phyloP scores from a whole-genome alignment of 2,329 filamentous ascomycete genomes.

The Rutstroemia sp. region DNA sequence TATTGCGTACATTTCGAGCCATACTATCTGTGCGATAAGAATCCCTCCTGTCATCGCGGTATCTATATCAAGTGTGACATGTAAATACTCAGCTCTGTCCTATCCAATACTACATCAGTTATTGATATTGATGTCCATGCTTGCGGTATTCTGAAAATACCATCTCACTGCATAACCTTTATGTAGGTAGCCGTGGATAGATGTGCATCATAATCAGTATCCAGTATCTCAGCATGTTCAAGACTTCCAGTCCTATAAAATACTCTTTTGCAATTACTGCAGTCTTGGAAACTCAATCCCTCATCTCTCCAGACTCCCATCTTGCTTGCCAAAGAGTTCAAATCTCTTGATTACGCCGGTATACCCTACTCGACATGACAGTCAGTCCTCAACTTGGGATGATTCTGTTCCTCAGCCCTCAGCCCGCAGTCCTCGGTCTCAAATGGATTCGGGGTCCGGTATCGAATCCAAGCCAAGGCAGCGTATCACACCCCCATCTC shows the following conservation, averaged over 20 bases:
- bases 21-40: not conserved
- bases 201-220: not conserved
- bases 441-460: not conserved
- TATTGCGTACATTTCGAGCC: not conserved
- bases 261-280: too few relatives aligned
- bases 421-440: not conserved
- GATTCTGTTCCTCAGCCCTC: not conserved
- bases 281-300: too few relatives aligned
- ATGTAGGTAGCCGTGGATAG: not conserved
- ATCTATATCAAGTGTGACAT: not conserved
- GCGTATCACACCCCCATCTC: not conserved
- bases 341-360: too few relatives aligned
- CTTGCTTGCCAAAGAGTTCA: too few relatives aligned
- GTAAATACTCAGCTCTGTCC: not conserved
- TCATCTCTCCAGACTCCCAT: too few relatives aligned
- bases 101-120: not conserved
- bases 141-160: not conserved
- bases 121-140: not conserved
- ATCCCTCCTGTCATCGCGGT: not conserved
- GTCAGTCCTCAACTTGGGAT: not conserved
- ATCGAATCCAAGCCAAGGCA: not conserved
- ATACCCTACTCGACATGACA: too few relatives aligned
- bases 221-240: not conserved
- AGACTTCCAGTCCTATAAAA: not conserved
- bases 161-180: constrained; percentile 3